Percentiles rank a stretch among this genome's conserved stretches.
phyloP scores from a whole-genome alignment of 148 eudicot species.

The Euryodendron excelsum region DNA sequence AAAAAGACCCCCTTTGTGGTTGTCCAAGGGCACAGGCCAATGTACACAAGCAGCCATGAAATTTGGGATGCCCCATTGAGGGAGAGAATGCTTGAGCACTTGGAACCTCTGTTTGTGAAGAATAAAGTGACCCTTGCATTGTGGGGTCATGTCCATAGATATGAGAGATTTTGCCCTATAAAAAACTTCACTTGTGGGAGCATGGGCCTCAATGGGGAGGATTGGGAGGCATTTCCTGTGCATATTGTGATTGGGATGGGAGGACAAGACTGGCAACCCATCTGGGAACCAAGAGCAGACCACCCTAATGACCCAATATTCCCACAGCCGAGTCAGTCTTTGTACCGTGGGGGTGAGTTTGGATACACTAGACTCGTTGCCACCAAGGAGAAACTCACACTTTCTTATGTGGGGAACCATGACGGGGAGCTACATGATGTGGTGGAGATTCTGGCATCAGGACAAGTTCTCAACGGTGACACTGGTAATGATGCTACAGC shows the following conservation, averaged over 20 bases:
- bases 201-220: conserved; percentile 33
- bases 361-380: conserved; percentile 88
- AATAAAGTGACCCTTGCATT: conserved; percentile 84
- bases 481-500: conserved; percentile 11
- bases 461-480: conserved; percentile 57
- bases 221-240: conserved; percentile 54
- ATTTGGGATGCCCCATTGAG: conserved; percentile 53
- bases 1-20: conserved; percentile 81
- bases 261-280: conserved; percentile 93
- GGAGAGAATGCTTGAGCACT: conserved; percentile 51
- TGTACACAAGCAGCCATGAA: conserved; percentile 89
- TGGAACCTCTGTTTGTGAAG: conserved; percentile 80
- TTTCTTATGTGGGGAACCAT: conserved; percentile 90
- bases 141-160: conserved; percentile 98
- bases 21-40: conserved; percentile 97
- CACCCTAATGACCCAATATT: conserved; percentile 61
- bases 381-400: conserved; percentile 67
- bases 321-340: conserved; percentile 69
- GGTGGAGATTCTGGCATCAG: conserved; percentile 77
- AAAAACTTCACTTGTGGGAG: conserved; percentile 76
- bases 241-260: conserved; percentile 97
- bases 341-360: conserved; percentile 87
- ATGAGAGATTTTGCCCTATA: conserved; percentile 91
- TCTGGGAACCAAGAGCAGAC: conserved; percentile 75
- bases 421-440: conserved; percentile 91